These are phyloP conservation scores for Trametes maxima DNA, from an alignment of 768 basidiomycete genomes.

Conservation along the genomic window DNA sequence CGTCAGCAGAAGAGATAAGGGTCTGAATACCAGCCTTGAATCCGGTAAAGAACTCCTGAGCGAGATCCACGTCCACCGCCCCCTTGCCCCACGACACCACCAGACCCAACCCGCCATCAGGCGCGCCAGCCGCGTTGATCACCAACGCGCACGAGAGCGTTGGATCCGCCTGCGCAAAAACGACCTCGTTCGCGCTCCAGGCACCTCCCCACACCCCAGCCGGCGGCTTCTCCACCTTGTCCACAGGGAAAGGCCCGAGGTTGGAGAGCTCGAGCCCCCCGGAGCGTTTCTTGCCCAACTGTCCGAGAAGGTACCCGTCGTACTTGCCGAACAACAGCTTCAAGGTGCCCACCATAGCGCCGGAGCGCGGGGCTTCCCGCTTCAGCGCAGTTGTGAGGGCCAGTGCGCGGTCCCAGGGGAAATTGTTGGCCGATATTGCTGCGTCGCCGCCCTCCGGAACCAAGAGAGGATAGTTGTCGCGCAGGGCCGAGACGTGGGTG, in stretches of 20 bases:
- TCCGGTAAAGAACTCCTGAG: slow-evolving; percentile 19
- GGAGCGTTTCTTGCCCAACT: slow-evolving; percentile 38
- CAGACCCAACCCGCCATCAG: slow-evolving; percentile 22
- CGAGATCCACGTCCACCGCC: slow-evolving; percentile 24
- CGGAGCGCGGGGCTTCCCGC: slow-evolving; percentile 22
- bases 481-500: slow-evolving; percentile 36
- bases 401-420: slow-evolving; percentile 36
- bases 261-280: slow-evolving; percentile 43
- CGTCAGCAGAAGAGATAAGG: neutral
- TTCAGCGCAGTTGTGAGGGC: slow-evolving; percentile 33
- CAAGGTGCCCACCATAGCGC: slow-evolving; percentile 37
- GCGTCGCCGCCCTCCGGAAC: neutral
- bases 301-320: slow-evolving; percentile 31
- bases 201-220: neutral
- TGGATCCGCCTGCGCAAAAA: slow-evolving; percentile 25
- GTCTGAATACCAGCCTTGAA: slow-evolving; percentile 13
- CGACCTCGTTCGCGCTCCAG: neutral
- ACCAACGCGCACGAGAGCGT: slow-evolving; percentile 29
- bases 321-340: slow-evolving; percentile 38
- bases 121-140: slow-evolving; percentile 26
- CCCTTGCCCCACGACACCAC: slow-evolving; percentile 25
- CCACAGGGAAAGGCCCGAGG: slow-evolving; percentile 32
- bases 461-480: slow-evolving; percentile 23
- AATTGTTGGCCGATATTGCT: neutral
- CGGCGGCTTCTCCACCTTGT: neutral